Evolutionary conservation across 148 eudicot genomes (phyloP).

Genomic region (Arctostaphylos glauca): DNA sequence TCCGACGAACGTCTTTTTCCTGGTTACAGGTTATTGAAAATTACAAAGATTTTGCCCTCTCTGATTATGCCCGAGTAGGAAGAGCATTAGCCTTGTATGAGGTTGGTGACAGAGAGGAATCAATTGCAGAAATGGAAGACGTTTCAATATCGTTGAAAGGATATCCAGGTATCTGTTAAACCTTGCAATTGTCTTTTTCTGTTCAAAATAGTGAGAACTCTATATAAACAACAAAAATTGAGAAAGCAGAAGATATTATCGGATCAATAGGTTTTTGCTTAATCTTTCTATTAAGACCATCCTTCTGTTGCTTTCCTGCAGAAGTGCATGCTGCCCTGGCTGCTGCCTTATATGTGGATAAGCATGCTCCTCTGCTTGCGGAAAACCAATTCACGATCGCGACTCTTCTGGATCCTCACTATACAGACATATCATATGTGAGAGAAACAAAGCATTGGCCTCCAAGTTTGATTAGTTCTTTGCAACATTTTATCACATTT

Average conservation of each 20-base stretch:
- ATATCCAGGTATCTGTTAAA: conserved; percentile 27
- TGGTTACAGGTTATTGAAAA: conserved; percentile 25
- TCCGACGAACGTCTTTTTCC: neutral
- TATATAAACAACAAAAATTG: neutral
- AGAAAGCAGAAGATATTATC: neutral
- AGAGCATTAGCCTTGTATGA: conserved; percentile 40
- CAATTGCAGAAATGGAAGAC: conserved; percentile 41
- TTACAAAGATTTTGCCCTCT: conserved; percentile 41
- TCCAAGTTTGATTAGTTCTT: conserved; percentile 36
- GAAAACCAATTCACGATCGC: conserved; percentile 40
- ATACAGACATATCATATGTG: conserved; percentile 30
- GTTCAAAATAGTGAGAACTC: neutral
- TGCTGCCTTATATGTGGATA: conserved; percentile 35
- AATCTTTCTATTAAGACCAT: neutral
- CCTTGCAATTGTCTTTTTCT: neutral
- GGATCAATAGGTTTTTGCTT: neutral
- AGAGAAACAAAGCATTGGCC: conserved; percentile 41
- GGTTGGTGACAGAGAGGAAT: conserved; percentile 33
- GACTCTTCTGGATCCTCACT: conserved; percentile 39
- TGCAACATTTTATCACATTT: conserved; percentile 32
- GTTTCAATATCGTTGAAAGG: conserved; percentile 41
- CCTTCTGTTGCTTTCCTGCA: conserved; percentile 15
- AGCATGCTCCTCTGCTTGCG: conserved; percentile 33
- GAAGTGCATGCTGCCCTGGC: conserved; percentile 42
- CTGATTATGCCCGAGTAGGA: conserved; percentile 41